A percentile compares a stretch with the other conserved stretches of the same genome.
Evolutionary conservation across 306 rosid species (phyloP).

Genomic region (Aeschynomene evenia): DNA sequence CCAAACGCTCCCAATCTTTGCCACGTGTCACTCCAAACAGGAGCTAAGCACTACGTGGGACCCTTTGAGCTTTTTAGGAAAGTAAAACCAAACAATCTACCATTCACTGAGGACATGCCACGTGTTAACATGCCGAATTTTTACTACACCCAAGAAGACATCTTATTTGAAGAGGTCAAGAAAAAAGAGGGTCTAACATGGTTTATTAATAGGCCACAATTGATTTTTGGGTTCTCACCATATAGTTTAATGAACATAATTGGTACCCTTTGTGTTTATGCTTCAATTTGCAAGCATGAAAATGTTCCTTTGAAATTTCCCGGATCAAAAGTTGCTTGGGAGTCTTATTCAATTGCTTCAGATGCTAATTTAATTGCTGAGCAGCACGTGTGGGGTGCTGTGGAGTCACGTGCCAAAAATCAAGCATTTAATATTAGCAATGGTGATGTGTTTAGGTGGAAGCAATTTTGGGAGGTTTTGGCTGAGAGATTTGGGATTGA

Average conservation of each 20-base stretch:
- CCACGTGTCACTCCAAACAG: constrained; percentile 72
- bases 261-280: constrained; percentile 60
- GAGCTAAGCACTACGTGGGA: constrained; percentile 57
- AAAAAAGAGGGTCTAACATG: constrained; percentile 52
- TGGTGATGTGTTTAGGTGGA: constrained; percentile 72
- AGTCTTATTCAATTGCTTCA: constrained; percentile 39
- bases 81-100: constrained; percentile 46
- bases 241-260: constrained; percentile 58
- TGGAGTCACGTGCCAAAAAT: constrained; percentile 45
- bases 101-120: constrained; percentile 67
- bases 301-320: constrained; percentile 52
- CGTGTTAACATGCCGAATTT: constrained; percentile 45
- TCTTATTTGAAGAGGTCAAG: constrained; percentile 37
- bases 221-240: constrained; percentile 71
- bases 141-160: constrained; percentile 59
- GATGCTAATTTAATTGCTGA: constrained; percentile 64
- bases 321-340: constrained; percentile 48
- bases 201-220: constrained; percentile 54
- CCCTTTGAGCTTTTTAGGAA: constrained; percentile 36
- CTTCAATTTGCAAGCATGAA: constrained; percentile 73
- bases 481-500: constrained; percentile 56
- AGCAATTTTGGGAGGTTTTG: constrained; percentile 61
- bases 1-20: constrained; percentile 59
- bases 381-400: constrained; percentile 65
- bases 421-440: constrained; percentile 58